A percentile compares a stretch with the other conserved stretches of the same genome.
Evolutionary conservation across 345 rosid species (phyloP).

Genomic region (Acer negundo): DNA sequence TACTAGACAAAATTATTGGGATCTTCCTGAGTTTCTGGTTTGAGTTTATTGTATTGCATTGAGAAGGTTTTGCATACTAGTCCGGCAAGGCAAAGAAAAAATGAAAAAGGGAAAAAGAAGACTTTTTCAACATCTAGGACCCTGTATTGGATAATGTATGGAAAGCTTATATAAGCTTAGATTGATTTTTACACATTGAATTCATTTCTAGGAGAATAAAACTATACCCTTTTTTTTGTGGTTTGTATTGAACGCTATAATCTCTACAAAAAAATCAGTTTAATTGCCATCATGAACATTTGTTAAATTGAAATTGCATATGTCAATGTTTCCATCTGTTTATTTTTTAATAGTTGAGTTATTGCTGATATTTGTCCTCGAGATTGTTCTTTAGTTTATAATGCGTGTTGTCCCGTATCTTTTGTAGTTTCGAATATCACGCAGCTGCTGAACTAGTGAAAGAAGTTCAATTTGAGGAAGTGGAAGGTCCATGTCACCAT

Average conservation of each 20-base stretch:
- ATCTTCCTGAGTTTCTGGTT: neutral
- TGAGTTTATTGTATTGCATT: neutral
- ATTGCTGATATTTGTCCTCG: neutral
- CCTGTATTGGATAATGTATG: neutral
- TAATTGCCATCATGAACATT: neutral
- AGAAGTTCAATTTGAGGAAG: slow-evolving; percentile 80
- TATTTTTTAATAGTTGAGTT: neutral
- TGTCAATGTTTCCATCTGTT: neutral
- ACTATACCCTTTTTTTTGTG: neutral
- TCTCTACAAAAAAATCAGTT: neutral
- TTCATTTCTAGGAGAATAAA: neutral
- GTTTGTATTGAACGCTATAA: neutral
- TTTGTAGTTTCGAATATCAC: slow-evolving; percentile 73
- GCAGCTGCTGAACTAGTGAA: slow-evolving; percentile 79
- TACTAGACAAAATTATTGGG: neutral
- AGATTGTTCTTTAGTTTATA: slow-evolving; percentile 1
- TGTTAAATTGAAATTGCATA: neutral
- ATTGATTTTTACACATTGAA: neutral
- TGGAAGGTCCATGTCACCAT: slow-evolving; percentile 55
- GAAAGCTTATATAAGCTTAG: neutral
- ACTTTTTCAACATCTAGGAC: neutral
- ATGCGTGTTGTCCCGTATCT: slow-evolving; percentile 7
- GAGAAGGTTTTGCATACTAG: neutral
- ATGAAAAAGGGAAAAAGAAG: neutral
- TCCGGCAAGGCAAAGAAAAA: neutral